These are phyloP conservation scores for Hansenula lynferdii DNA, from an alignment of 1,139 yeast genomes.

Conservation along the genomic window DNA sequence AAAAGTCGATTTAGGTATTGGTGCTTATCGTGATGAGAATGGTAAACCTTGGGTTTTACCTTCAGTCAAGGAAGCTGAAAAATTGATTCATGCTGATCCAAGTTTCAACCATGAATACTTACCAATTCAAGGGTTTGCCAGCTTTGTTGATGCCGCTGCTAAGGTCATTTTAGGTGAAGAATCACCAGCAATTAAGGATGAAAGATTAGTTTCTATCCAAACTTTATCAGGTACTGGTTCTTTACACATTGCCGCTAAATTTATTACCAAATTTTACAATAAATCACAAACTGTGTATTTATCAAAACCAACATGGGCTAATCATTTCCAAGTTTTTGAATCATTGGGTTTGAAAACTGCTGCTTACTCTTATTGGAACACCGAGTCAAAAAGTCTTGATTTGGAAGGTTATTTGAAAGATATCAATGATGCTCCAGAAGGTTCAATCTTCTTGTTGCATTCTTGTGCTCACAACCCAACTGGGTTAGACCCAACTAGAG, in stretches of 20 bases:
- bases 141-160: constrained; percentile 72
- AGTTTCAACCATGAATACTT: constrained; percentile 87
- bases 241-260: constrained; percentile 78
- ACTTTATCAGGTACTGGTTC: constrained; percentile 97
- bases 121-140: constrained; percentile 72
- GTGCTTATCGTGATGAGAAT: constrained; percentile 89
- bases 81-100: constrained; percentile 46
- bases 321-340: constrained; percentile 79
- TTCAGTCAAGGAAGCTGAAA: constrained; percentile 73
- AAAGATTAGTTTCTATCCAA: constrained; percentile 70
- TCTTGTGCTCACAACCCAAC: constrained; percentile 99
- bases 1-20: constrained; percentile 87
- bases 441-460: constrained; percentile 80
- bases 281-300: constrained; percentile 54
- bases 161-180: constrained; percentile 69
- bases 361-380: constrained; percentile 79
- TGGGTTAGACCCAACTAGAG: constrained; percentile 87
- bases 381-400: constrained; percentile 56
- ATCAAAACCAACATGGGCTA: constrained; percentile 95
- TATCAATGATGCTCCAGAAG: constrained; percentile 66
- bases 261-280: constrained; percentile 48
- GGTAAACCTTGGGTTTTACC: constrained; percentile 96
- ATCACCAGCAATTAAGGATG: constrained; percentile 47
- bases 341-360: constrained; percentile 59
- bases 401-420: constrained; percentile 63